A percentile compares a stretch with the other conserved stretches of the same genome.
These are phyloP conservation scores for Paramecium primaurelia DNA, from an alignment of 73 alveolate genomes.

Conservation along the genomic window DNA sequence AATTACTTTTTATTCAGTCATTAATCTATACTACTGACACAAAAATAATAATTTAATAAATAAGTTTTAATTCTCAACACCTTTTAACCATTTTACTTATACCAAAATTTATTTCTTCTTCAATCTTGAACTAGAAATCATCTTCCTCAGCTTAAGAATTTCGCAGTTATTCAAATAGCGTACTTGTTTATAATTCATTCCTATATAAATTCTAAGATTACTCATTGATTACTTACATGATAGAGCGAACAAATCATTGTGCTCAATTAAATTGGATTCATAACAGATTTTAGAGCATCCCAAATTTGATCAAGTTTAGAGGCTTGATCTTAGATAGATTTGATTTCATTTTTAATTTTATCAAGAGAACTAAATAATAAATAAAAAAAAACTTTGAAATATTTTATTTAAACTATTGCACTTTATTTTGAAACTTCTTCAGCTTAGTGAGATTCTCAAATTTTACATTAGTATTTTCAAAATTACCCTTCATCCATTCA, in stretches of 20 bases:
- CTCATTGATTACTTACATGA: not conserved
- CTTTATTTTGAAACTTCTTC: not conserved
- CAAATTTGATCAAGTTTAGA: constrained; percentile 1
- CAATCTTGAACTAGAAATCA: not conserved
- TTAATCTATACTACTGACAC: not conserved
- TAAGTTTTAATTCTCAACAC: not conserved
- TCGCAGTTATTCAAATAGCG: not conserved
- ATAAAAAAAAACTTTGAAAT: not conserved
- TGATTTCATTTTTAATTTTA: not conserved
- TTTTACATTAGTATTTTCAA: not conserved
- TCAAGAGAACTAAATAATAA: not conserved
- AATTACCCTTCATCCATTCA: constrained; percentile 14
- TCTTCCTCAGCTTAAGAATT: not conserved
- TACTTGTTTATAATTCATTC: not conserved
- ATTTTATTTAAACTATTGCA: not conserved
- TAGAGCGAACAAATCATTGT: constrained; percentile 4
- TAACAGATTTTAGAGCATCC: not conserved
- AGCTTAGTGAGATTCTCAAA: not conserved
- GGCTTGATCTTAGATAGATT: not conserved
- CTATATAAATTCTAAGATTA: not conserved
- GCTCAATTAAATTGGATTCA: constrained; percentile 11
- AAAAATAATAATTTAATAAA: not conserved
- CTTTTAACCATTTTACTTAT: not conserved
- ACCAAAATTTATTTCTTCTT: not conserved
- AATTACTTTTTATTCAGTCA: not conserved